A percentile compares a stretch with the other conserved stretches of the same genome.
phyloP scores from a whole-genome alignment of 345 rosid genomes.

The Eucalyptus globulus region DNA sequence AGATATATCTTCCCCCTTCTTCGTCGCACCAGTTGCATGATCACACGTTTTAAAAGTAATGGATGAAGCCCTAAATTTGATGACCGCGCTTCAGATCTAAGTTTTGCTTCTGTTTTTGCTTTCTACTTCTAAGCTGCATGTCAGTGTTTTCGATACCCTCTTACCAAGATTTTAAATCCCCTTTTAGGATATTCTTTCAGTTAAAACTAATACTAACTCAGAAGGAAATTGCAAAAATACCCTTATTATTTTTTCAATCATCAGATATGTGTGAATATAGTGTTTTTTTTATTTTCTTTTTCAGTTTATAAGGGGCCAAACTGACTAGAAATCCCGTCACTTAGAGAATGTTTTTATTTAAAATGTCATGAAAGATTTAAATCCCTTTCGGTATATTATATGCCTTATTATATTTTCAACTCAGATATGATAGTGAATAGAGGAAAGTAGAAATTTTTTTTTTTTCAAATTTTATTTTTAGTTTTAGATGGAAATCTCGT shows the following conservation, averaged over 20 bases:
- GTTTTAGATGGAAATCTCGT: no score
- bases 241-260: neutral
- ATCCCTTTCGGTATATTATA: neutral
- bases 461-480: no score
- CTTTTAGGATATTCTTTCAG: neutral
- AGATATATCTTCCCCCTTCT: neutral
- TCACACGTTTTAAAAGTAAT: no score
- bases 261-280: neutral
- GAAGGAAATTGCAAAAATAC: neutral
- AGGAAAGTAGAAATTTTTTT: no score
- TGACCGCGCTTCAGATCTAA: neutral
- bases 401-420: no score
- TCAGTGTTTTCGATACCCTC: neutral
- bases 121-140: neutral
- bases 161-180: neutral
- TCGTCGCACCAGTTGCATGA: neutral
- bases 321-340: neutral
- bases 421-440: no score
- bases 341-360: neutral
- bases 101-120: neutral
- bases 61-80: neutral
- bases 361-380: neutral
- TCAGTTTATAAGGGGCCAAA: neutral
- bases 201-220: neutral
- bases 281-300: neutral